Conservation (phyloP, 2,329 filamentous ascomycete species). For the Ophiosphaerella herpotricha region DNA sequence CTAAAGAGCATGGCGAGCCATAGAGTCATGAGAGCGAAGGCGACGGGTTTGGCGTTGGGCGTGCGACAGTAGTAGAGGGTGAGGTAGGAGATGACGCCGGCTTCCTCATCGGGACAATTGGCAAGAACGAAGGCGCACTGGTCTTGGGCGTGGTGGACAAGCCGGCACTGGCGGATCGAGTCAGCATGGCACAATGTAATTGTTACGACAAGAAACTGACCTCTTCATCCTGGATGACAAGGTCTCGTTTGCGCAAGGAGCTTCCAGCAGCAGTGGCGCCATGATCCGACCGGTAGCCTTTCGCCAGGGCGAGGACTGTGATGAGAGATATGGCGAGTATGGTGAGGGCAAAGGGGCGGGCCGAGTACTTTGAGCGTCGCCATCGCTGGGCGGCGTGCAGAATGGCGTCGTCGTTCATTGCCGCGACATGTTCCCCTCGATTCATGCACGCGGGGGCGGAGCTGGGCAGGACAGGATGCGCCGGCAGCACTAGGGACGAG, state of each 20-base stretch:
- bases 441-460: slow-evolving; percentile 4
- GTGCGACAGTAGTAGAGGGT: slow-evolving; percentile 87
- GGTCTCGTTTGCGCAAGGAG: slow-evolving; percentile 21
- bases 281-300: slow-evolving; percentile 11
- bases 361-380: slow-evolving; percentile 40
- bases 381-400: slow-evolving; percentile 26
- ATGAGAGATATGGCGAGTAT: slow-evolving; percentile 37
- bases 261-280: background rate
- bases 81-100: slow-evolving; percentile 86
- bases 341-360: slow-evolving; percentile 45
- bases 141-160: slow-evolving; percentile 75
- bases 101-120: slow-evolving; percentile 87
- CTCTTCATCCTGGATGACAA: slow-evolving; percentile 43
- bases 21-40: slow-evolving; percentile 75
- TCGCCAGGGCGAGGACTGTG: slow-evolving; percentile 34
- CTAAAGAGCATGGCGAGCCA: slow-evolving; percentile 93
- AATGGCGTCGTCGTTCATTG: slow-evolving; percentile 28
- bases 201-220: slow-evolving; percentile 14
- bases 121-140: slow-evolving; percentile 83
- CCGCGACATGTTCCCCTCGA: slow-evolving; percentile 22
- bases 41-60: slow-evolving; percentile 69
- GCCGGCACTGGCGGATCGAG: slow-evolving; percentile 64
- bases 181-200: background rate
- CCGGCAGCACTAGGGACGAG: slow-evolving; percentile 5
- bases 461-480: slow-evolving; percentile 5